Base-by-base conservation (phyloP, 108 stramenopile species). In the Mediolabrus comicus region DNA sequence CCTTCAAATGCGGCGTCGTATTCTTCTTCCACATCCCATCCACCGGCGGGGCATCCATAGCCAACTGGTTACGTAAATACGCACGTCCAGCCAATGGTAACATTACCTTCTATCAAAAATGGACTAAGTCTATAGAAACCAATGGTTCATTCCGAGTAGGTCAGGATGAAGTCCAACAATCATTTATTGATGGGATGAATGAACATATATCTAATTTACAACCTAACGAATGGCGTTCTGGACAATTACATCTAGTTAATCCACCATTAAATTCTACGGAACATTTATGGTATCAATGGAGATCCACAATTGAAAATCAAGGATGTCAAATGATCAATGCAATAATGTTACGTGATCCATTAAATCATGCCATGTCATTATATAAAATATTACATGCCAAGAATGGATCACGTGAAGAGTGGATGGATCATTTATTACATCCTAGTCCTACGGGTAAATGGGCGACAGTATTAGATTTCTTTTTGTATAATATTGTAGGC, bases 271-370 rank as follows among this genome's bases (percentile, higher is more conserved):
- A 78, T 29, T 69, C 70, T 22, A 60, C 61, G 2, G 77, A 78
- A 35, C 63, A 57, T 11, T 29, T 65, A 4, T 36, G 70, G 33
- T 56, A 70, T 19, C n/a, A 58, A 33, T 78, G 77, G 77, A 53
- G 77, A 70, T 19, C 46, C 25, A 51, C 63, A 3, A 69, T 78
- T 12, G 77, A 78, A 31, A 39, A 53, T 17, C 77, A 78, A 59
- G 77, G 77, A 19, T 78, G 77, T 28, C 39, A 70, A 14, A 52
- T 78, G 60, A 71, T 78, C 28, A 78, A 71, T 35, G 31, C 70
- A 30, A 49, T 71, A n/a, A 78, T 78, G 77, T 19, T 78, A 8
- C 77, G 77, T n/a, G 77, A 78, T 67, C 69, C 77, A 31, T 30
- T 78, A 22, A 71, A 62, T 51, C 77, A 78, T 62, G 65, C 70